phyloP scores from a whole-genome alignment of 2,329 filamentous ascomycete genomes.

The Fusarium coicis region DNA sequence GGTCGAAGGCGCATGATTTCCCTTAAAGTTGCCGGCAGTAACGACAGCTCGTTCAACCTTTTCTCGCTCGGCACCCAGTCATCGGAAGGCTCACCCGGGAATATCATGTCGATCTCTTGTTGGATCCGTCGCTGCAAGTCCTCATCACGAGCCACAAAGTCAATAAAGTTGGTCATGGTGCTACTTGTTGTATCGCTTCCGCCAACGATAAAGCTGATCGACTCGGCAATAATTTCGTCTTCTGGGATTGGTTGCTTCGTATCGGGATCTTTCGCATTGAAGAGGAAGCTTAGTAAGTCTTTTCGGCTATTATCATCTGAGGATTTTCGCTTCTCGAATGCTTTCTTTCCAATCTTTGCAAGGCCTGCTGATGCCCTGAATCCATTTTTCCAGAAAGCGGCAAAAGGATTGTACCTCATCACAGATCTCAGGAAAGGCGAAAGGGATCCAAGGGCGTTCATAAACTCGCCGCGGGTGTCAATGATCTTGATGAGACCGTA shows the following conservation, averaged over 20 bases:
- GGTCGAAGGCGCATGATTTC: neutral
- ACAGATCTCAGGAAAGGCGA: neutral
- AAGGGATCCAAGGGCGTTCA: neutral
- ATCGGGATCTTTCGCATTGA: neutral
- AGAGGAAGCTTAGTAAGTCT: neutral
- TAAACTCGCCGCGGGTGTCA: neutral
- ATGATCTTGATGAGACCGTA: neutral
- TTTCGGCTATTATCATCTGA: neutral
- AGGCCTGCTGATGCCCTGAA: neutral
- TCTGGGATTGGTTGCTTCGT: neutral
- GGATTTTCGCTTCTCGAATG: neutral
- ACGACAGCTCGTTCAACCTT: fast-evolving
- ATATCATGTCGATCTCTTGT: neutral
- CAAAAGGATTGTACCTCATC: neutral
- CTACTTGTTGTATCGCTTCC: neutral
- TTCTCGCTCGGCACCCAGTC: neutral
- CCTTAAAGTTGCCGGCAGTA: neutral
- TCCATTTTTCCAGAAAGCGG: neutral
- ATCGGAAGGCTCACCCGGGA: neutral
- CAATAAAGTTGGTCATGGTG: neutral
- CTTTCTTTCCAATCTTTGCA: neutral
- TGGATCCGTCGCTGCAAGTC: neutral
- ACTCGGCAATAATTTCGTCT: neutral
- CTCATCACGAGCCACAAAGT: neutral
- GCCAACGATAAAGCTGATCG: neutral